Conservation (phyloP, 106 monocot genomes). For the Alisma plantagoaquatica region DNA sequence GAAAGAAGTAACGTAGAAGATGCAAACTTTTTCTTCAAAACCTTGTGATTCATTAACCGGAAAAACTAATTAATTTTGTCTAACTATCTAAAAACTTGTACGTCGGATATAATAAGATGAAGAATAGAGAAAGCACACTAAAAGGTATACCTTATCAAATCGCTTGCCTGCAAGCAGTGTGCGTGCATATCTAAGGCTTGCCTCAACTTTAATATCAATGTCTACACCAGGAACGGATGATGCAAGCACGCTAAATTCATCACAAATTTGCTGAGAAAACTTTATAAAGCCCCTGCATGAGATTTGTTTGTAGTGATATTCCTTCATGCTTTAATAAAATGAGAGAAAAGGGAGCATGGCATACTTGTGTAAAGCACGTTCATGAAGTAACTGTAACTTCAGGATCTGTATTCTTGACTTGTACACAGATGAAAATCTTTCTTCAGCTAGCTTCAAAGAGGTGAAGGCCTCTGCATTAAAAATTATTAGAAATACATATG, state of each 20-base stretch:
- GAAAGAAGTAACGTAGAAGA: too few species aligned
- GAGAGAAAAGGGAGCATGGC: too few species aligned
- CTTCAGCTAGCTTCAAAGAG: conserved; percentile 77
- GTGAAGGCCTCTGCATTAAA: conserved; percentile 57
- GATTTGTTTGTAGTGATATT: too few species aligned
- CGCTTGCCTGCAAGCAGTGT: conserved; percentile 89
- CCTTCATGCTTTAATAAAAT: too few species aligned
- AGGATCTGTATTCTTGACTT: conserved; percentile 65
- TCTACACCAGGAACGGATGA: conserved; percentile 77
- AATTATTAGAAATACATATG: not conserved
- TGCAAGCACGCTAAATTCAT: conserved; percentile 66
- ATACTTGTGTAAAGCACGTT: conserved; percentile 79
- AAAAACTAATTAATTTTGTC: too few species aligned
- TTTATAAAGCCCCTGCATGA: conserved; percentile 68
- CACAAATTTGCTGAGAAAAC: conserved; percentile 67
- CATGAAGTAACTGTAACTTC: conserved; percentile 82
- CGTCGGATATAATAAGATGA: too few species aligned
- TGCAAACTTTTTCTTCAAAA: too few species aligned
- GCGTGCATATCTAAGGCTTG: conserved; percentile 72
- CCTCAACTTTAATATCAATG: conserved; percentile 84
- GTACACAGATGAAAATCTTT: conserved; percentile 49
- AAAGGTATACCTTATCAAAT: conserved; percentile 68
- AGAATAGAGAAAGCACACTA: too few species aligned
- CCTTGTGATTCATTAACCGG: too few species aligned
- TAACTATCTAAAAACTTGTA: too few species aligned